A percentile compares a stretch with the other conserved stretches of the same genome.
Evolutionary conservation across 2,329 filamentous ascomycete species (phyloP).

Genomic region (Alternaria solani): DNA sequence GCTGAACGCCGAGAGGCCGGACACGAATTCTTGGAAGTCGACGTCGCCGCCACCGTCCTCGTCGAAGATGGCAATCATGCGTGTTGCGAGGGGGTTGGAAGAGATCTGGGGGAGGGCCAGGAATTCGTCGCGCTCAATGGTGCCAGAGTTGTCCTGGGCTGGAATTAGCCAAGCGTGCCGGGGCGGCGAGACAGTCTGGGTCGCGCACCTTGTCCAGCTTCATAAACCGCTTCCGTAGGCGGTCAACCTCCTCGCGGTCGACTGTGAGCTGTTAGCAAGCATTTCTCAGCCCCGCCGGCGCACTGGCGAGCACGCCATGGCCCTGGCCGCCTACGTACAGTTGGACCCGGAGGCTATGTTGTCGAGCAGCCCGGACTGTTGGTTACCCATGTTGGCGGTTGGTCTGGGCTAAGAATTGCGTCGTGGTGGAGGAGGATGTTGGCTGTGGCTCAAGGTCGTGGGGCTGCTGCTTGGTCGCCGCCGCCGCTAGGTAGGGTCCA

Average conservation of each 20-base stretch:
- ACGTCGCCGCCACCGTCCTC: slow-evolving; percentile 98
- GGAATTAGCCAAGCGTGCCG: not conserved
- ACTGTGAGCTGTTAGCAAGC: slow-evolving; percentile 64
- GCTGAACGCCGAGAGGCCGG: slow-evolving; percentile 92
- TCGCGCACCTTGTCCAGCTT: slow-evolving; percentile 89
- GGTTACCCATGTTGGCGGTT: slow-evolving; percentile 59
- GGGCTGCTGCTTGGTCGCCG: slow-evolving; percentile 24
- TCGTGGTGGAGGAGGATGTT: slow-evolving; percentile 24
- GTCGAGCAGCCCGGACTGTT: slow-evolving; percentile 78
- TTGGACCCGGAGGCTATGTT: slow-evolving; percentile 97
- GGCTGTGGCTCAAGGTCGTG: slow-evolving; percentile 30
- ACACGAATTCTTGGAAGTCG: slow-evolving; percentile 98
- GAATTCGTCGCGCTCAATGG: slow-evolving; percentile 98
- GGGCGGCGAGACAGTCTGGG: not conserved
- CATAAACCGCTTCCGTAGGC: slow-evolving; percentile 97
- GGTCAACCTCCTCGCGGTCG: slow-evolving; percentile 95
- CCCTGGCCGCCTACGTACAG: slow-evolving; percentile 66
- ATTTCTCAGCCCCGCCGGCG: slow-evolving; percentile 40
- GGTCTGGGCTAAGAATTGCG: slow-evolving; percentile 20
- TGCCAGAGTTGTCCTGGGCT: slow-evolving; percentile 89
- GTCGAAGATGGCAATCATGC: slow-evolving; percentile 99
- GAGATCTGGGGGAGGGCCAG: slow-evolving; percentile 96
- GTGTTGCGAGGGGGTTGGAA: slow-evolving; percentile 94
- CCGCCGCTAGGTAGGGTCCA: slow-evolving; percentile 26
- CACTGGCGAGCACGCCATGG: slow-evolving; percentile 28